Conservation (phyloP, 768 basidiomycete genomes). For the Chalciporus pseudorubinellus region DNA sequence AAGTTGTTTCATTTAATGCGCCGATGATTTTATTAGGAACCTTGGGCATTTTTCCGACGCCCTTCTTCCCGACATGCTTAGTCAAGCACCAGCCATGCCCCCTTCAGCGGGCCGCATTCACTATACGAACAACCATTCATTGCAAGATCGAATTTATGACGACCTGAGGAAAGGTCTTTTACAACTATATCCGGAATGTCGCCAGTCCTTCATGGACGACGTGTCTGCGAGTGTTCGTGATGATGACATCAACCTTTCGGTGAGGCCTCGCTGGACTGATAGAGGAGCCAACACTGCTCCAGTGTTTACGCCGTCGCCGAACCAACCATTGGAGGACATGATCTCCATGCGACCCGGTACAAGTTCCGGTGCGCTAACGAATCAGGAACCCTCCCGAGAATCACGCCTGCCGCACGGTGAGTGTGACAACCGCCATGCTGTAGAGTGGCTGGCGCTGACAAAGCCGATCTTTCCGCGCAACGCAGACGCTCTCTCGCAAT, state of each 20-base stretch:
- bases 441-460: conserved; percentile 7
- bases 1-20: neutral
- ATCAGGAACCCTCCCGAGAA: neutral
- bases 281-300: neutral
- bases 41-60: neutral
- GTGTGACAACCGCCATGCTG: conserved; percentile 17
- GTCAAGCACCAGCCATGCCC: neutral
- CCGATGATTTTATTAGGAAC: conserved; percentile 6
- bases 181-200: neutral
- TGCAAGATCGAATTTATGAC: neutral
- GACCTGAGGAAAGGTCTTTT: neutral
- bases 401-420: neutral
- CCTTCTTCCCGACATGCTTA: neutral
- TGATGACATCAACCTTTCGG: neutral
- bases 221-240: neutral
- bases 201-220: neutral
- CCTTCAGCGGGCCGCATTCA: neutral
- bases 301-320: neutral
- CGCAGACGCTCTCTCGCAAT: neutral
- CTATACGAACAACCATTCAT: neutral
- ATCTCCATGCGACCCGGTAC: neutral
- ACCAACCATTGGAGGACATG: neutral
- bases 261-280: neutral
- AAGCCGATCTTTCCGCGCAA: conserved; percentile 2
- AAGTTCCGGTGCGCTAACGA: conserved; percentile 1